Conservation (phyloP, 176 grass and related monocot species). For the Triticum dicoccoides region DNA sequence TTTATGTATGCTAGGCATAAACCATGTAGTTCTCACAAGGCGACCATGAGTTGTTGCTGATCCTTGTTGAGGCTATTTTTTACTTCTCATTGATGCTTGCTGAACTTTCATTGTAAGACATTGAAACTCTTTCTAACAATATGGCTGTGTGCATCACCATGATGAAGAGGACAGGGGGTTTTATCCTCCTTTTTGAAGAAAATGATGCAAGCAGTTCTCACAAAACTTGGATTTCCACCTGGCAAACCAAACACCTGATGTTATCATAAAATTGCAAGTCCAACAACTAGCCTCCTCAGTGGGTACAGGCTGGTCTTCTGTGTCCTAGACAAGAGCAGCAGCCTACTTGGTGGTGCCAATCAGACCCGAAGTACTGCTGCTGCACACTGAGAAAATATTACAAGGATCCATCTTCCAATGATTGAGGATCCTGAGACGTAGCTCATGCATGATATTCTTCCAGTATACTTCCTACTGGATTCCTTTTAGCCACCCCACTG, state of each 20-base stretch:
- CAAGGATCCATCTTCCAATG: constrained; percentile 56
- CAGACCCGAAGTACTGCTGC: constrained; percentile 37
- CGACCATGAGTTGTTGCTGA: background rate
- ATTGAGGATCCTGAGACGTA: constrained; percentile 31
- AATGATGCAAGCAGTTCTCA: background rate
- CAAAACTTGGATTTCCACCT: constrained; percentile 17
- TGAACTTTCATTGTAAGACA: background rate
- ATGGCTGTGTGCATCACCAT: too few relatives aligned
- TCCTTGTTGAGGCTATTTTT: background rate
- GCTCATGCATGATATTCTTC: constrained; percentile 37
- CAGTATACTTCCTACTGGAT: constrained; percentile 45
- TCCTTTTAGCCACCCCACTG: constrained; percentile 15
- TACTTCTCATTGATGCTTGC: background rate
- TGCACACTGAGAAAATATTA: constrained; percentile 37
- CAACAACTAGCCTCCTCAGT: constrained; percentile 50
- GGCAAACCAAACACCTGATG: constrained; percentile 28
- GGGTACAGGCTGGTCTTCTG: constrained; percentile 26
- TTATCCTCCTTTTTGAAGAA: background rate
- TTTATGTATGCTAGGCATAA: constrained; percentile 4
- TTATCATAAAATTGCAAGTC: constrained; percentile 27
- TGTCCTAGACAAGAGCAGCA: constrained; percentile 46
- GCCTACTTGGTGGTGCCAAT: constrained; percentile 32
- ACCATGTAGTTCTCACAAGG: constrained; percentile 2
- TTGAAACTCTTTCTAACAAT: too few relatives aligned
- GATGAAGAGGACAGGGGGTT: too few relatives aligned